phyloP scores from a whole-genome alignment of 2,329 filamentous ascomycete species.

The Penicillium griseofulvum region DNA sequence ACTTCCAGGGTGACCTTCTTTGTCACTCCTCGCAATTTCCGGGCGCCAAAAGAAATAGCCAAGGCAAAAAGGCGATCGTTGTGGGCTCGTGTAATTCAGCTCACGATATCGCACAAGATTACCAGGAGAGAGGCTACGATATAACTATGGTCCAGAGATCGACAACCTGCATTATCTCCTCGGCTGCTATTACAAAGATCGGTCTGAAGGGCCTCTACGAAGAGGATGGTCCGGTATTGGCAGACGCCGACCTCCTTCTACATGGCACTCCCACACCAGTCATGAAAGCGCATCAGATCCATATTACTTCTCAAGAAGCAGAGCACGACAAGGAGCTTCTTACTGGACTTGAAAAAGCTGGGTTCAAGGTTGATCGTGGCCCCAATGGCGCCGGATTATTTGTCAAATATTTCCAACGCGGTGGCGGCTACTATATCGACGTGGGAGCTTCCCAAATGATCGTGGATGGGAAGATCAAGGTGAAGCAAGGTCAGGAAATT shows the following conservation, averaged over 20 bases:
- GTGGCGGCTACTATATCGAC: not conserved
- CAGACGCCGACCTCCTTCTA: not conserved
- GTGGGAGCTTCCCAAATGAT: slow-evolving; percentile 49
- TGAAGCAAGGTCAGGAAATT: slow-evolving; percentile 63
- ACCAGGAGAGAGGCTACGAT: slow-evolving; percentile 62
- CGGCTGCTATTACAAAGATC: not conserved
- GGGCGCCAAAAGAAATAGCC: not conserved
- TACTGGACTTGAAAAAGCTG: not conserved
- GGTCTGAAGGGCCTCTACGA: not conserved
- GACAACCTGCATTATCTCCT: not conserved
- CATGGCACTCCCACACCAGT: not conserved
- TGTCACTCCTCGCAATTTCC: not conserved
- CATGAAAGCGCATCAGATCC: not conserved
- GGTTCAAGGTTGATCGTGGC: not conserved
- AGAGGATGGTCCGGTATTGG: not conserved
- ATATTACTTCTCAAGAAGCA: not conserved
- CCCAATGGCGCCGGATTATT: not conserved
- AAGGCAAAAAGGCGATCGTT: slow-evolving; percentile 62
- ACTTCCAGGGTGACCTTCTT: not conserved
- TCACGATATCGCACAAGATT: slow-evolving; percentile 69
- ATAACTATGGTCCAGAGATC: not conserved
- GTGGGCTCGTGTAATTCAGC: slow-evolving; percentile 67
- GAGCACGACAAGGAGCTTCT: not conserved
- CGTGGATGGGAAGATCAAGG: slow-evolving; percentile 61
- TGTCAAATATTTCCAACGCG: not conserved